Percentiles rank a stretch among this genome's conserved stretches.
phyloP scores from a whole-genome alignment of 2,329 filamentous ascomycete genomes.

The Arthrobotrys entomopaga region DNA sequence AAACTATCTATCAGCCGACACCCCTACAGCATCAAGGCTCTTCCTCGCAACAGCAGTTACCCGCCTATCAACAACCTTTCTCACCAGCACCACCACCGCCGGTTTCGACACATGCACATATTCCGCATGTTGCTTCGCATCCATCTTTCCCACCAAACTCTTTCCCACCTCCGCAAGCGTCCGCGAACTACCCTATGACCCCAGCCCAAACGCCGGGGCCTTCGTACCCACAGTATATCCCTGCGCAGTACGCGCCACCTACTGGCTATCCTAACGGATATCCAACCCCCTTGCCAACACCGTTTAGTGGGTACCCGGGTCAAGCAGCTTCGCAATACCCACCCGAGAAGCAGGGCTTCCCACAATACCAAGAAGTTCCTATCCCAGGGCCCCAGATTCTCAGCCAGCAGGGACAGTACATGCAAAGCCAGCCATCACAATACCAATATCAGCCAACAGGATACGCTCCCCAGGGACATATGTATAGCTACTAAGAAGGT shows the following conservation, averaged over 20 bases:
- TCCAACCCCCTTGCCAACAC: slow-evolving; percentile 27
- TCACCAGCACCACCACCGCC: slow-evolving; percentile 7
- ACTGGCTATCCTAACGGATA: slow-evolving; percentile 28
- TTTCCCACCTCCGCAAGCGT: slow-evolving; percentile 27
- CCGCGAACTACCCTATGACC: slow-evolving; percentile 20
- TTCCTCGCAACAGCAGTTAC: background rate
- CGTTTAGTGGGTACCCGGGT: slow-evolving; percentile 11
- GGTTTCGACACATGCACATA: slow-evolving; percentile 2
- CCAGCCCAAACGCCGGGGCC: slow-evolving; percentile 28
- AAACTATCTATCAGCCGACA: background rate
- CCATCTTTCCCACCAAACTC: slow-evolving; percentile 20
- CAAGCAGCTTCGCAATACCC: slow-evolving; percentile 13
- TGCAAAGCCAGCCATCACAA: slow-evolving; percentile 23
- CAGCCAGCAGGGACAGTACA: slow-evolving; percentile 46
- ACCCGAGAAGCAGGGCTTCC: slow-evolving; percentile 34
- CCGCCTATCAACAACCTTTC: slow-evolving; percentile 17
- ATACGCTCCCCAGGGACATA: slow-evolving; percentile 12
- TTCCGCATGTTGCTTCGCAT: slow-evolving; percentile 10
- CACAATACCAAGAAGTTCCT: slow-evolving; percentile 48
- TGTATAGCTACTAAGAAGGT: slow-evolving; percentile 33
- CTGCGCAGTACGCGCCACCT: slow-evolving; percentile 30
- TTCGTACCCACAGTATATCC: slow-evolving; percentile 31
- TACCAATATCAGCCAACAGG: slow-evolving; percentile 25
- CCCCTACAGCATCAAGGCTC: slow-evolving; percentile 13
- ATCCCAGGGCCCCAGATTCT: slow-evolving; percentile 45